Evolutionary conservation across 768 basidiomycete species (phyloP).

Genomic region (Boletus barrowsii): DNA sequence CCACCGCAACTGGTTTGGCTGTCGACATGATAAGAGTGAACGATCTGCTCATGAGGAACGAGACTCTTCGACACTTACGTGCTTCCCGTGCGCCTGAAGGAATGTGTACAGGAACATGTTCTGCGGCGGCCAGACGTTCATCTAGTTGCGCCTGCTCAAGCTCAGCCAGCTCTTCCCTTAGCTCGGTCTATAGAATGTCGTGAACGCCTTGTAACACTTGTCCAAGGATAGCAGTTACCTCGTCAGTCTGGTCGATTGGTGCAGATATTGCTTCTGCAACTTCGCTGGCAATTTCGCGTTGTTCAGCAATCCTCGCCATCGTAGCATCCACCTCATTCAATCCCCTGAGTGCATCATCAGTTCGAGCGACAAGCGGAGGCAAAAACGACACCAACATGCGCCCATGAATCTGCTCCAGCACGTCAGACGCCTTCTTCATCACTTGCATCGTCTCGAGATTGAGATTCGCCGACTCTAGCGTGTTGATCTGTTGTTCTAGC

Average conservation of each 20-base stretch:
- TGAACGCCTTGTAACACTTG: background rate
- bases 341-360: conserved; percentile 46
- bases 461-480: conserved; percentile 94
- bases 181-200: conserved; percentile 59
- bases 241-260: conserved; percentile 66
- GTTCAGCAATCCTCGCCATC: conserved; percentile 85
- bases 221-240: conserved; percentile 46
- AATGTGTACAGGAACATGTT: conserved; percentile 83
- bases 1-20: conserved; percentile 46
- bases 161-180: conserved; percentile 77
- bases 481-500: conserved; percentile 95
- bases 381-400: conserved; percentile 63
- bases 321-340: conserved; percentile 87
- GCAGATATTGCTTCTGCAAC: conserved; percentile 85
- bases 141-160: conserved; percentile 89
- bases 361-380: background rate
- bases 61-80: conserved; percentile 38
- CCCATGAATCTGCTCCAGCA: conserved; percentile 85
- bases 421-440: conserved; percentile 94
- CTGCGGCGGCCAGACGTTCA: conserved; percentile 79
- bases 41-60: background rate
- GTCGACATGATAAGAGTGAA: conserved; percentile 5
- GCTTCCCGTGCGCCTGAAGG: conserved; percentile 59
- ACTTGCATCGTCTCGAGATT: conserved; percentile 96
- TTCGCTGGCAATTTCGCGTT: conserved; percentile 90